Conservation (phyloP, 164 flowering plant species). For the Magnolia officinalis region DNA sequence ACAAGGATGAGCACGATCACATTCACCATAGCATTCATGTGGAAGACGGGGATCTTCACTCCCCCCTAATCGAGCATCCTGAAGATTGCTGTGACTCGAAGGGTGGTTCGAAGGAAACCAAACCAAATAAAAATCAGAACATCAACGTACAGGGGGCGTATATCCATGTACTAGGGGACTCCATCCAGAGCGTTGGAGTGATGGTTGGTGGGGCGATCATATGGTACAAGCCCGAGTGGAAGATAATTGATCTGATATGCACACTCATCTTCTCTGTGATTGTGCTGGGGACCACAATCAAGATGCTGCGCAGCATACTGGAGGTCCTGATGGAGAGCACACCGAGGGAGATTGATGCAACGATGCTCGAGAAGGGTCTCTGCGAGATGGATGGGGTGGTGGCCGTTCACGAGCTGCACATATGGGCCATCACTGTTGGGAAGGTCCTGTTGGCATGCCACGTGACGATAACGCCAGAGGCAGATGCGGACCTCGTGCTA, state of each 20-base stretch:
- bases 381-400: constrained; percentile 83
- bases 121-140: constrained; percentile 44
- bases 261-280: constrained; percentile 69
- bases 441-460: constrained; percentile 80
- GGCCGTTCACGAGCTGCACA: constrained; percentile 82
- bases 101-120: constrained; percentile 14
- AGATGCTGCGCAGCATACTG: constrained; percentile 65
- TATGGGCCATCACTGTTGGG: constrained; percentile 94
- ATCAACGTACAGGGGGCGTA: constrained; percentile 90
- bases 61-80: constrained; percentile 36
- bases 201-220: constrained; percentile 86
- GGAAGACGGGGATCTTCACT: constrained; percentile 25
- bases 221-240: constrained; percentile 84
- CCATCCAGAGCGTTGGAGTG: constrained; percentile 79
- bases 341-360: constrained; percentile 85
- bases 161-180: constrained; percentile 87
- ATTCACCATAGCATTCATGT: neutral
- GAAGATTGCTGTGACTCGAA: constrained; percentile 6
- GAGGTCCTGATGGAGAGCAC: constrained; percentile 96
- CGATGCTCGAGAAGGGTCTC: constrained; percentile 68
- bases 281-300: constrained; percentile 70
- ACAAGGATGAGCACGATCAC: constrained; percentile 13
- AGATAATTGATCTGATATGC: constrained; percentile 73
- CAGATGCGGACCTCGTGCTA: constrained; percentile 68
- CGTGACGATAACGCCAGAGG: constrained; percentile 64